Conservation (phyloP, 2,329 filamentous ascomycete species). For the Ophiostoma fasciatum region DNA sequence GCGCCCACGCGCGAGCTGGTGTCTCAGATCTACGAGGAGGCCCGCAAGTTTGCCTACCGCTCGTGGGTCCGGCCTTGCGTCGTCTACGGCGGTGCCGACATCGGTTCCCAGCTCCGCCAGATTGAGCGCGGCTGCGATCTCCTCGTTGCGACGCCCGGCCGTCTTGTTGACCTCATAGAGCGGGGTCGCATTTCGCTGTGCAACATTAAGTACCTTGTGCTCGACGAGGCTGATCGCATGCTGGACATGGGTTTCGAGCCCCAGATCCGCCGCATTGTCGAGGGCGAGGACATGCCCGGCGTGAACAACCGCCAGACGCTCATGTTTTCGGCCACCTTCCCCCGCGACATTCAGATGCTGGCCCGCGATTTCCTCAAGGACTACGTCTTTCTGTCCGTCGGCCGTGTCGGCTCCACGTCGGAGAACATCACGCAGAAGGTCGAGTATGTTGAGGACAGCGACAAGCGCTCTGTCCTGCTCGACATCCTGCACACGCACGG, state of each 20-base stretch:
- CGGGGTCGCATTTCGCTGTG: constrained; percentile 92
- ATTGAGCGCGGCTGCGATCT: constrained; percentile 96
- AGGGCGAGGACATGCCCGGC: constrained; percentile 92
- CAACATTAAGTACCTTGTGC: constrained; percentile 98
- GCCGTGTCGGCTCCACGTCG: constrained; percentile 96
- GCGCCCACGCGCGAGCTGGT: constrained; percentile 97
- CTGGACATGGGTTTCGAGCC: constrained; percentile 99
- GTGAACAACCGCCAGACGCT: constrained; percentile 83
- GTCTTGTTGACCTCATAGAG: constrained; percentile 95
- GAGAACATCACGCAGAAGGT: constrained; percentile 99
- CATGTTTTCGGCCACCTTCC: constrained; percentile 99
- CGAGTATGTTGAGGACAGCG: constrained; percentile 82
- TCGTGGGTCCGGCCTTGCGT: constrained; percentile 98
- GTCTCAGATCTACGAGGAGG: constrained; percentile 94
- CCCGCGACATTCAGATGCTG: constrained; percentile 97
- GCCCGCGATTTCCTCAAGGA: constrained; percentile 98
- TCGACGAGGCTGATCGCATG: constrained; percentile 99
- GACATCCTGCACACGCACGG: constrained; percentile 95
- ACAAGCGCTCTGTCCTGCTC: constrained; percentile 95
- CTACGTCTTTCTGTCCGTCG: constrained; percentile 97
- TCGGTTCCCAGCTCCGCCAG: constrained; percentile 92
- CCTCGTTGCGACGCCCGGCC: constrained; percentile 89
- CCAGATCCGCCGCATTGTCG: constrained; percentile 95
- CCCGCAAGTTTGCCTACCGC: constrained; percentile 96
- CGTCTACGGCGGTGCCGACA: constrained; percentile 97